Evolutionary conservation across 83 land plant species (phyloP), one percentile per base, ranked within the genome.

Genomic region (Picea engelmannii): DNA sequence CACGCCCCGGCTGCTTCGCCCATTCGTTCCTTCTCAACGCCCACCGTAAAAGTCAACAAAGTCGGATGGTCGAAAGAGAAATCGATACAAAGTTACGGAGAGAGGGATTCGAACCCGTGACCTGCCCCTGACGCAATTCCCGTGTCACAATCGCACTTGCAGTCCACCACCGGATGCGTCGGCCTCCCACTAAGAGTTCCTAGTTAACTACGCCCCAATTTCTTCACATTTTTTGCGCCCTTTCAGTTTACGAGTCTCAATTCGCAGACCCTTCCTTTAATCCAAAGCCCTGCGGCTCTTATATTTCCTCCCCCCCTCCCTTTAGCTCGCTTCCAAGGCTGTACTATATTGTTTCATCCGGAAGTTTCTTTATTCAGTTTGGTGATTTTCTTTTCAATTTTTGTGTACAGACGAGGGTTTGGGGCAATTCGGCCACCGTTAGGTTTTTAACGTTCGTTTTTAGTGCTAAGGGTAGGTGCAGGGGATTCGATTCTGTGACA

Each of bases 51-150:
- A 70, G 40, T 35, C 38, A 70, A 31, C 58, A 55, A 55, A 55
- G 13, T 55, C 15, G 58, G 58, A 55, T 55, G 58, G 58, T 12
- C 4, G 15, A 35, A 35, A 69, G 49, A 18, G 9, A 40, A 70
- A 15, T 21, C n/a, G 4, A 16, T 35, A 3, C 58, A 1, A 70
- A 23, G 58, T 23, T 42, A 73, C 58, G 15, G 58, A 12, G 15
- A 10, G 58, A 44, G 58, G 27, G 77, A 73, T 35, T 73, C 59
- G 59, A 73, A 73, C 58, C 21, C 55, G 40, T 73, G 59, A 73
- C 77, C 58, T 73, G 13, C 0, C 5, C 20, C 25, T 73, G 24
- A 23, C 40, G 42, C 49, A 40, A 47, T 73, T 44, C 20, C 10
- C 21, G 11, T n/a, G n/a, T 8, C 4, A 35, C 55, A 23, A n/a